Evolutionary conservation across 148 eudicot genomes (phyloP).

Genomic region (Tetragonia tetragonoides): DNA sequence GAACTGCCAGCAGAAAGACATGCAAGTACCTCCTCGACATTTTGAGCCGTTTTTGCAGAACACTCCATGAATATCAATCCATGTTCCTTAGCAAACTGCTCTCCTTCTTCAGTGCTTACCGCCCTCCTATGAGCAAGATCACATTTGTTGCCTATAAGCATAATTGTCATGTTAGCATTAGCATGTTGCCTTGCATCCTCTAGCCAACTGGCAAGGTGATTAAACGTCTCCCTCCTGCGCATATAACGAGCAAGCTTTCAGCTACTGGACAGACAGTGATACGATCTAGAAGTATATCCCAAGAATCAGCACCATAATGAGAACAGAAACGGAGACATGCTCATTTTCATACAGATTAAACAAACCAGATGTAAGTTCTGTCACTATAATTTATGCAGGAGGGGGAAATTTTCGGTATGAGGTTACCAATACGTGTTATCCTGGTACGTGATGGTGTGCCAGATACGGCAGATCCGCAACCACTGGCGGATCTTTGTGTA

Average conservation of each 20-base stretch:
- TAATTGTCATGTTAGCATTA: slow-evolving; percentile 46
- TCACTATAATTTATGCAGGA: no score
- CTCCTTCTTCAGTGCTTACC: slow-evolving; percentile 46
- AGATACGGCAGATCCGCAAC: no score
- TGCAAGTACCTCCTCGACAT: slow-evolving; percentile 44
- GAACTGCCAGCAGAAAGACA: background rate
- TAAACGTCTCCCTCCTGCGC: slow-evolving; percentile 48
- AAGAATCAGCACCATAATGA: no score
- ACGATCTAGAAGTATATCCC: no score
- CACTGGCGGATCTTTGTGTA: no score
- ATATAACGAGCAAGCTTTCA: background rate
- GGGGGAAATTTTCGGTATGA: no score
- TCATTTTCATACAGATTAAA: no score
- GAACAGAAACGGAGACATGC: no score
- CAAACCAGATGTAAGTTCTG: background rate
- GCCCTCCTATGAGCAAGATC: slow-evolving; percentile 51
- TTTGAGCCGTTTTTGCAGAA: slow-evolving; percentile 50
- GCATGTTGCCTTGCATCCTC: slow-evolving; percentile 53
- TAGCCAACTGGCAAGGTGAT: slow-evolving; percentile 48
- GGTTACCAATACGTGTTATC: no score
- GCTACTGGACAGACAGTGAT: background rate
- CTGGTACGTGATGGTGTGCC: no score
- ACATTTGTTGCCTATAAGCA: slow-evolving; percentile 46
- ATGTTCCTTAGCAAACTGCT: slow-evolving; percentile 48
- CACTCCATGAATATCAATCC: slow-evolving; percentile 48